These are phyloP conservation scores for Magnaporthiopsis rhizophila DNA, from an alignment of 2,329 filamentous ascomycete genomes.

Conservation along the genomic window DNA sequence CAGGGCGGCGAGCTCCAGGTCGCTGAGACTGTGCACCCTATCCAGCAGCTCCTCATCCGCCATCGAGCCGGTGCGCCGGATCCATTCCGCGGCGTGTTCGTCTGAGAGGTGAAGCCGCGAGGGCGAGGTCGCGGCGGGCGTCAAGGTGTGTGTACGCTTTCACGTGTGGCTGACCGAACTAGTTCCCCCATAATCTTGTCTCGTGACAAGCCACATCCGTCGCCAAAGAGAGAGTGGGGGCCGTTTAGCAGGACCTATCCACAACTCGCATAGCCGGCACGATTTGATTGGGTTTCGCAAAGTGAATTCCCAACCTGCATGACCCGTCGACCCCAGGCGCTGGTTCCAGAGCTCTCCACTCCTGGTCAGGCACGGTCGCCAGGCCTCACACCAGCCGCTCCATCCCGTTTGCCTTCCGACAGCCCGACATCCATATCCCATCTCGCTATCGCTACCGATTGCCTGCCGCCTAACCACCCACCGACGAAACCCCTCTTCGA, in stretches of 20 bases:
- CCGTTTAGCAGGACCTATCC: background rate
- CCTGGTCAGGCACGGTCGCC: background rate
- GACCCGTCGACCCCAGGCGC: background rate
- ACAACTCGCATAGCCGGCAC: background rate
- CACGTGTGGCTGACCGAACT: background rate
- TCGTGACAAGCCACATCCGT: background rate
- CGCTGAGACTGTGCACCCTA: slow-evolving; percentile 70
- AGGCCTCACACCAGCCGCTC: background rate
- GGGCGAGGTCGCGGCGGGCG: too few species aligned
- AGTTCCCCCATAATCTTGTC: background rate
- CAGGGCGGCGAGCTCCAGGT: slow-evolving; percentile 79
- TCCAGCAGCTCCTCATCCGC: slow-evolving; percentile 53
- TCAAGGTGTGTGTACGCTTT: background rate
- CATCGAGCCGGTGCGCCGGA: slow-evolving; percentile 34
- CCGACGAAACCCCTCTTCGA: background rate
- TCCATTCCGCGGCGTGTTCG: slow-evolving; percentile 6
- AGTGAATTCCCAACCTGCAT: background rate
- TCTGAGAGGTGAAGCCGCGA: background rate
- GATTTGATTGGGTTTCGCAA: background rate
- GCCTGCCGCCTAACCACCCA: background rate
- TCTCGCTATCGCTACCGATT: background rate
- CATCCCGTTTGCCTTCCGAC: background rate
- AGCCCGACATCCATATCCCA: too few species aligned
- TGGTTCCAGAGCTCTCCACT: background rate
- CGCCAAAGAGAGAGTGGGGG: too few species aligned